Evolutionary conservation across 169 alveolate genomes (phyloP).

Genomic region (Cryptosporidium ryanae): DNA sequence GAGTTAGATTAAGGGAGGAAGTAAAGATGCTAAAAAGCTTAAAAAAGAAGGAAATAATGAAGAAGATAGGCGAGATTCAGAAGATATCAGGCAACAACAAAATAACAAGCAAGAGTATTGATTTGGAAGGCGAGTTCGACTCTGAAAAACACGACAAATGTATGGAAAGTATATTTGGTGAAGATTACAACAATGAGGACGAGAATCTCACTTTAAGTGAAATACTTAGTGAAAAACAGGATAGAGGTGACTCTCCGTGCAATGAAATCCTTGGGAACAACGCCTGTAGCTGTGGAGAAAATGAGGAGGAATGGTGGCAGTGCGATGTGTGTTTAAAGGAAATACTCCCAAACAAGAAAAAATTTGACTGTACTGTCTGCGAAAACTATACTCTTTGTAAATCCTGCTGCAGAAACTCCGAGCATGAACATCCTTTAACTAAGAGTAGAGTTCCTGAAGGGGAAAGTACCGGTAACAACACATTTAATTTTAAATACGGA

Average conservation of each 20-base stretch:
- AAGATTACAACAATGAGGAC: constrained; percentile 82
- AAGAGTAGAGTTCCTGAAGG: constrained; percentile 74
- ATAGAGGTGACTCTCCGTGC: constrained; percentile 28
- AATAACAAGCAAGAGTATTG: constrained; percentile 79
- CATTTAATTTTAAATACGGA: constrained; percentile 10
- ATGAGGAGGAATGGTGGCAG: constrained; percentile 83
- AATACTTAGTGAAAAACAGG: constrained; percentile 72
- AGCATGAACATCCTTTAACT: constrained; percentile 73
- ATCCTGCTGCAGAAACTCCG: constrained; percentile 83
- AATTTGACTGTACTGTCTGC: constrained; percentile 88
- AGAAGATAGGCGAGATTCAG: constrained; percentile 81
- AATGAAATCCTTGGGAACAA: constrained; percentile 21
- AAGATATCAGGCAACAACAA: constrained; percentile 80
- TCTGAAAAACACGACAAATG: constrained; percentile 84
- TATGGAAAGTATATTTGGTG: constrained; percentile 85
- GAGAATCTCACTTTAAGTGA: constrained; percentile 74
- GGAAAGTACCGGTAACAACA: neutral
- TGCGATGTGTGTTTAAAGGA: constrained; percentile 88
- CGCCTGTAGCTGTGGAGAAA: constrained; percentile 8
- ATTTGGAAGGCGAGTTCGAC: constrained; percentile 82
- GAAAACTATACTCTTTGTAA: constrained; percentile 87
- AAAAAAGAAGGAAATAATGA: constrained; percentile 85
- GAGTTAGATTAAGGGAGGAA: constrained; percentile 82
- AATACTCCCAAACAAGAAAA: constrained; percentile 87
- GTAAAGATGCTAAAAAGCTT: constrained; percentile 80